phyloP scores from a whole-genome alignment of 176 grass and related monocot genomes.

The Poa annua region DNA sequence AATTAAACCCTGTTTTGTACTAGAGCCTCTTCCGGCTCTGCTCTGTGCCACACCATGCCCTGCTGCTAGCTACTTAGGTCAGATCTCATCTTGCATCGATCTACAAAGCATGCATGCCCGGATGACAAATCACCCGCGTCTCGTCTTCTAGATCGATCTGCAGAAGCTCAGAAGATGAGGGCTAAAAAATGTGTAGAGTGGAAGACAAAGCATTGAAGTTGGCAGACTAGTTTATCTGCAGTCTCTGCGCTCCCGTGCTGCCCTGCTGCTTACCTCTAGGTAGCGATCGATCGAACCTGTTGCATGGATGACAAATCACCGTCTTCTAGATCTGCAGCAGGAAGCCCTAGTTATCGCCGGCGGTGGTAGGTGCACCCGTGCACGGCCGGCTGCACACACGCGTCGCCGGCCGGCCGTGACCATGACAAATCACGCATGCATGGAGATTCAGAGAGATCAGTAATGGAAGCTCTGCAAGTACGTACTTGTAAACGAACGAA shows the following conservation, averaged over 20 bases:
- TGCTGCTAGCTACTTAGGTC: no score
- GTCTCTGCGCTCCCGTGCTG: background rate
- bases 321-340: background rate
- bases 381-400: background rate
- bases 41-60: no score
- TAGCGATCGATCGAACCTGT: background rate
- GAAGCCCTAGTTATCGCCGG: background rate
- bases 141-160: no score
- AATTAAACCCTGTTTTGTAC: no score
- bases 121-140: no score
- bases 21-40: no score
- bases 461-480: conserved; percentile 21
- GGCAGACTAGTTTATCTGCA: background rate
- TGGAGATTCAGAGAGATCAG: background rate
- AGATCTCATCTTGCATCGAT: no score
- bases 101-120: no score
- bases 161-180: no score
- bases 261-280: background rate
- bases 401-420: background rate
- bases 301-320: conserved; percentile 16
- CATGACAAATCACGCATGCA: no score
- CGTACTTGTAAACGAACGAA: background rate
- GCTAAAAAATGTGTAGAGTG: no score
- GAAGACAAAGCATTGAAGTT: no score
- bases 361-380: background rate